These are phyloP conservation scores for Corymbia calophylla DNA, from an alignment of 441 rosid genomes.

Conservation along the genomic window DNA sequence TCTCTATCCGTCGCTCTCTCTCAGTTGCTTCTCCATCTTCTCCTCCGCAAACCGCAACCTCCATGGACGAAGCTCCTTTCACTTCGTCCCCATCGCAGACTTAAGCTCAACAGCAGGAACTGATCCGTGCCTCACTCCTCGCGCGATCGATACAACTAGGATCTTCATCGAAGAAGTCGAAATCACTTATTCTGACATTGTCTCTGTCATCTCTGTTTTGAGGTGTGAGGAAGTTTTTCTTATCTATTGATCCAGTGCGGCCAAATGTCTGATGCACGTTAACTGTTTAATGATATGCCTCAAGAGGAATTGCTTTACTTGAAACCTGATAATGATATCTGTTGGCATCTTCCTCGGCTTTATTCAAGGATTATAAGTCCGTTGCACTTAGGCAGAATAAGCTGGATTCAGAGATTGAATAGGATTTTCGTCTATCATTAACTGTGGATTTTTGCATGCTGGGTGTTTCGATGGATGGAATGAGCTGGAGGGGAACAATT, in stretches of 20 bases:
- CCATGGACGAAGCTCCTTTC: no score
- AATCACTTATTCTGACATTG: slow-evolving; percentile 1
- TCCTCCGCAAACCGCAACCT: no score
- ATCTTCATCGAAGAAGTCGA: neutral
- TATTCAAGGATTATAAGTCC: neutral
- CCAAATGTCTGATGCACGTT: slow-evolving; percentile 28
- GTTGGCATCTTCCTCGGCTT: neutral
- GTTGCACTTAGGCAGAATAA: neutral
- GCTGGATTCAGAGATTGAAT: neutral
- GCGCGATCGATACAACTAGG: neutral
- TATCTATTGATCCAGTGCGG: slow-evolving; percentile 82
- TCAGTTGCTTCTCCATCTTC: neutral
- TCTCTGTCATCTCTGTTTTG: slow-evolving; percentile 56
- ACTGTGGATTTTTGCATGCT: neutral
- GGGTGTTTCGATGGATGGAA: neutral
- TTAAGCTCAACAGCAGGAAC: no score
- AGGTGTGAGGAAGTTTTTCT: slow-evolving; percentile 77
- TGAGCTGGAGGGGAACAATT: neutral
- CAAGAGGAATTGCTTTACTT: neutral
- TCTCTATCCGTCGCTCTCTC: no score
- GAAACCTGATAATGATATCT: neutral
- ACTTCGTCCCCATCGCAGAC: no score
- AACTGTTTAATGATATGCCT: neutral
- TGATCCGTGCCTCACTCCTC: neutral
- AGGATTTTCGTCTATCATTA: neutral